Percentiles rank a stretch among this genome's conserved stretches.
Conservation (phyloP, 192 early-diverging fungal species). For the Dispira simplex region DNA sequence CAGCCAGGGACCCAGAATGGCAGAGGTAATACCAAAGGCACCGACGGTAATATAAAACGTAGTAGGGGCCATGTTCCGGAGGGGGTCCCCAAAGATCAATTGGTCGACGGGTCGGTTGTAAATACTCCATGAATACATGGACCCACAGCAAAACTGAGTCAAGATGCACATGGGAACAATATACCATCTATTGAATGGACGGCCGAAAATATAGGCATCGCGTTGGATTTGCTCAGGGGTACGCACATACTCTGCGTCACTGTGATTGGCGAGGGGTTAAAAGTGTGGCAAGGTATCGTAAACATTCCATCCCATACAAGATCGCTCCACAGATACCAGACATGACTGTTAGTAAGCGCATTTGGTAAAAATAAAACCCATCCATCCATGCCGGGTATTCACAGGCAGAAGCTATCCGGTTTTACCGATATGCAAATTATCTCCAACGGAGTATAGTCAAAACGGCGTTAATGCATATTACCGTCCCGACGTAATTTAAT, state of each 20-base stretch:
- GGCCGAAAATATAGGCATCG: slow-evolving; percentile 28
- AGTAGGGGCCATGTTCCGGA: slow-evolving; percentile 32
- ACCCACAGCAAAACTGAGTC: slow-evolving; percentile 57
- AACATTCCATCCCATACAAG: background rate
- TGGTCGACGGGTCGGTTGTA: slow-evolving; percentile 56
- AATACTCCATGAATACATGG: slow-evolving; percentile 64
- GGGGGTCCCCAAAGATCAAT: slow-evolving; percentile 31
- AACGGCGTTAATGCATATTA: too few species aligned
- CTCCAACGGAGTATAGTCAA: background rate
- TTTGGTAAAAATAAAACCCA: background rate
- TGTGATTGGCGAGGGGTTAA: slow-evolving; percentile 4
- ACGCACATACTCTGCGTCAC: slow-evolving; percentile 40
- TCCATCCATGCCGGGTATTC: background rate
- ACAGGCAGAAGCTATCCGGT: background rate
- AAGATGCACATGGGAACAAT: slow-evolving; percentile 52
- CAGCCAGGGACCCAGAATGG: slow-evolving; percentile 64
- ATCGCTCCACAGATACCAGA: background rate
- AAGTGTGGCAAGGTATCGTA: background rate
- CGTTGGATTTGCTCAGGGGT: slow-evolving; percentile 34
- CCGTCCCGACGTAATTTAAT: too few species aligned
- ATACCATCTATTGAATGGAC: slow-evolving; percentile 44
- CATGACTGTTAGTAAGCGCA: background rate
- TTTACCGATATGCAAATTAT: background rate
- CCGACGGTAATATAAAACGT: slow-evolving; percentile 68
- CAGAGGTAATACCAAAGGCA: slow-evolving; percentile 53